These are phyloP conservation scores for Euptelea pleiosperma DNA, from an alignment of 164 flowering plant species.

Conservation along the genomic window DNA sequence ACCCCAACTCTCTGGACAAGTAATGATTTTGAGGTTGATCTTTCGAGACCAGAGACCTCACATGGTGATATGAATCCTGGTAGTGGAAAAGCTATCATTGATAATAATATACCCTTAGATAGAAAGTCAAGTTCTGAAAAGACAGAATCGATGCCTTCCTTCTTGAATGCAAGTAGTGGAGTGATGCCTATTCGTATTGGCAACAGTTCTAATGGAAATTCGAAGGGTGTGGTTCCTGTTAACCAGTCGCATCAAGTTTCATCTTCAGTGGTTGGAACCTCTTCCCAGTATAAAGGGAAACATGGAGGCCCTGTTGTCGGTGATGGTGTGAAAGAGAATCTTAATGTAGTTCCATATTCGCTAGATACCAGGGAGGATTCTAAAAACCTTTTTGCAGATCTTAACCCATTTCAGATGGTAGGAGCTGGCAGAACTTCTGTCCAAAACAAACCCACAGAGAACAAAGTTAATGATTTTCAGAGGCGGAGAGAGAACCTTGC, in stretches of 20 bases:
- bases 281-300: conserved; percentile 46
- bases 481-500: conserved; percentile 41
- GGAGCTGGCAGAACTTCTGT: conserved; percentile 45
- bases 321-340: conserved; percentile 54
- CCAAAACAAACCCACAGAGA: conserved; percentile 41
- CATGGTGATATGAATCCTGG: conserved; percentile 29
- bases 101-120: conserved; percentile 19
- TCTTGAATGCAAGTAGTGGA: conserved; percentile 32
- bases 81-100: conserved; percentile 27
- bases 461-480: conserved; percentile 50
- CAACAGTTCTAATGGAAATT: conserved; percentile 39
- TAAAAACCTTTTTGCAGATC: conserved; percentile 82
- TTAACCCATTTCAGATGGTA: conserved; percentile 75
- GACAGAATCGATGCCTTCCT: conserved; percentile 31
- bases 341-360: conserved; percentile 55
- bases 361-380: conserved; percentile 52
- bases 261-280: conserved; percentile 39
- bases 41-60: conserved; percentile 26
- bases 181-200: conserved; percentile 13
- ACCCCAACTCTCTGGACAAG: conserved; percentile 31
- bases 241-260: conserved; percentile 33
- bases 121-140: conserved; percentile 32
- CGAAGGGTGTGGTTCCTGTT: conserved; percentile 23
- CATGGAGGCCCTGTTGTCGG: conserved; percentile 38
- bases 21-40: conserved; percentile 28